A percentile compares a stretch with the other conserved stretches of the same genome.
Conservation (phyloP, 192 early-diverging fungal genomes). For the Lobosporangium transversale region DNA sequence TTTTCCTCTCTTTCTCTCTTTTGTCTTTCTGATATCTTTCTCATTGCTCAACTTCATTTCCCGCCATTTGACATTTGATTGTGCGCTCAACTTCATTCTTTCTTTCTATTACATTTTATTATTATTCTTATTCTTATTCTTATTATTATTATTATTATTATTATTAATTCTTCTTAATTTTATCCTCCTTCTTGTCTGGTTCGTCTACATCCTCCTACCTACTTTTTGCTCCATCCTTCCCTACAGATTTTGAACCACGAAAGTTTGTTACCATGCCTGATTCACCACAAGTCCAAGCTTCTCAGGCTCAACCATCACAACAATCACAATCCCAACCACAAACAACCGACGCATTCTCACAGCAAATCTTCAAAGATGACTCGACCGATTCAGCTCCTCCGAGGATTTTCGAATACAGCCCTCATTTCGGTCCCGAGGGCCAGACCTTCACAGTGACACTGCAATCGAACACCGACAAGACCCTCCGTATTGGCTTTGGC, state of each 20-base stretch:
- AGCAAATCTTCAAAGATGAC: conserved; percentile 12
- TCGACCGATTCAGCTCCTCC: conserved; percentile 17
- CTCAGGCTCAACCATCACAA: neutral
- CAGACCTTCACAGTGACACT: conserved; percentile 54
- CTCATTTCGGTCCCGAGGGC: conserved; percentile 52
- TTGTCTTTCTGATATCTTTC: too few relatives aligned
- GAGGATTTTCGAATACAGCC: conserved; percentile 55
- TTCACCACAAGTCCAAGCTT: conserved; percentile 13
- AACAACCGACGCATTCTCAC: conserved; percentile 1
- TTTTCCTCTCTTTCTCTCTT: too few relatives aligned
- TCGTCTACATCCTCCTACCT: neutral
- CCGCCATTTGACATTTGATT: too few relatives aligned
- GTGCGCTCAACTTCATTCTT: too few relatives aligned
- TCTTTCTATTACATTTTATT: too few relatives aligned
- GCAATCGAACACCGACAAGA: conserved; percentile 39
- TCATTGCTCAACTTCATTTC: too few relatives aligned
- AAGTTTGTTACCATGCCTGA: conserved; percentile 39
- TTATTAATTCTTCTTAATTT: too few relatives aligned
- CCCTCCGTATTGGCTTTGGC: conserved; percentile 59
- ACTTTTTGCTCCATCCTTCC: neutral
- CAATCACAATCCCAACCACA: conserved; percentile 2
- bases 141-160: too few relatives aligned
- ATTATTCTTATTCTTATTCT: too few relatives aligned
- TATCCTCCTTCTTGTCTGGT: neutral
- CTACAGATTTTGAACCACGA: conserved; percentile 31